Conservation (phyloP, 1,139 yeast genomes). For the Candida mesenterica region DNA sequence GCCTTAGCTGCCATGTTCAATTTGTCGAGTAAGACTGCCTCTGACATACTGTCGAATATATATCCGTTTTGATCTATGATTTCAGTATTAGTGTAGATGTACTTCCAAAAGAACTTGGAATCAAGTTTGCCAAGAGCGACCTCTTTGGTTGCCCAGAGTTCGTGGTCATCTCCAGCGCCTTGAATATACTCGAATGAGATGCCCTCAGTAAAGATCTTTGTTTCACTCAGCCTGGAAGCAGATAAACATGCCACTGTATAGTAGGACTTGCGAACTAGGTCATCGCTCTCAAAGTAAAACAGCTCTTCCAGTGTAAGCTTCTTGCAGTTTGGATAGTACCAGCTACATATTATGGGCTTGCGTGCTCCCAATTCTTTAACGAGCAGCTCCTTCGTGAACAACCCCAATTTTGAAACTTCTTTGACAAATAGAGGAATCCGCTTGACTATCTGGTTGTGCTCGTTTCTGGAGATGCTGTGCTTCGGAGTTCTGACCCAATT, state of each 20-base stretch:
- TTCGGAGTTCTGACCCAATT: slow-evolving; percentile 50
- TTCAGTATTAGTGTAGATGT: slow-evolving; percentile 18
- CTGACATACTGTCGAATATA: slow-evolving; percentile 37
- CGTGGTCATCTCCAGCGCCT: slow-evolving; percentile 95
- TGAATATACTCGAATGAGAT: slow-evolving; percentile 58
- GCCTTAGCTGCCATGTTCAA: slow-evolving; percentile 13
- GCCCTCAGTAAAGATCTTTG: slow-evolving; percentile 7
- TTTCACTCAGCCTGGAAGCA: slow-evolving; percentile 50
- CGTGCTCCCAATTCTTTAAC: slow-evolving; percentile 22
- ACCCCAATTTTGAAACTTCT: slow-evolving; percentile 38
- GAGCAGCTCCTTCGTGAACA: slow-evolving; percentile 35
- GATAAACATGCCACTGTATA: slow-evolving; percentile 51
- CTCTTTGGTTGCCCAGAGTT: slow-evolving; percentile 65
- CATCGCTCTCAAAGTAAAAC: slow-evolving; percentile 6
- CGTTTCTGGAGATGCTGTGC: slow-evolving; percentile 55
- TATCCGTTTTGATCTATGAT: slow-evolving; percentile 31
- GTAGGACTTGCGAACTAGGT: slow-evolving; percentile 5
- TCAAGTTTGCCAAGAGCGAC: slow-evolving; percentile 41
- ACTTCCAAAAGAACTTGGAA: slow-evolving; percentile 59
- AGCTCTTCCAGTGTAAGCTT: slow-evolving; percentile 10
- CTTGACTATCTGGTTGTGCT: slow-evolving; percentile 50
- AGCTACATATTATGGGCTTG: slow-evolving; percentile 62
- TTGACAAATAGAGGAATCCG: slow-evolving; percentile 50
- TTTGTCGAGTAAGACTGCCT: slow-evolving; percentile 18
- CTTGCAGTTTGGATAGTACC: slow-evolving; percentile 65